These are phyloP conservation scores for Pseudozyma tsukubaensis DNA, from an alignment of 1,284 basidiomycete species.

Conservation along the genomic window DNA sequence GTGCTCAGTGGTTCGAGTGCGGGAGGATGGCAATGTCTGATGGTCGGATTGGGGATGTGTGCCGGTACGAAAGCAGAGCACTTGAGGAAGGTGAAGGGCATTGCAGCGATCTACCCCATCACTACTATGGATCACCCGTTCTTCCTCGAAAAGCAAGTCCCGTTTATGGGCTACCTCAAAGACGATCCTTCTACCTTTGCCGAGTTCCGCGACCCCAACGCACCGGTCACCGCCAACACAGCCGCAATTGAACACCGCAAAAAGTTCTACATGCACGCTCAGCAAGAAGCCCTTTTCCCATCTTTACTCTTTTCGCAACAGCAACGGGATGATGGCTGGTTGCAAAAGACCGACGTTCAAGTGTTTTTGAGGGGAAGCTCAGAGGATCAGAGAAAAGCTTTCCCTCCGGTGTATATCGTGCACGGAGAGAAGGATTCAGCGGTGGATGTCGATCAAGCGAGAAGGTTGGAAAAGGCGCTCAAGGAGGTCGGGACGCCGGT, in stretches of 20 bases:
- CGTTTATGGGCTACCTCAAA: slow-evolving; percentile 28
- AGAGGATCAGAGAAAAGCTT: slow-evolving; percentile 24
- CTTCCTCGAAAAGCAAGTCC: slow-evolving; percentile 47
- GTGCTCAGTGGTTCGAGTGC: slow-evolving; percentile 48
- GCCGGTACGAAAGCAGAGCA: slow-evolving; percentile 19
- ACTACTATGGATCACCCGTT: slow-evolving; percentile 51
- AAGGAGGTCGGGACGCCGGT: slow-evolving; percentile 23
- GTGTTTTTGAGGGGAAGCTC: slow-evolving; percentile 22
- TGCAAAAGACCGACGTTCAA: slow-evolving; percentile 44
- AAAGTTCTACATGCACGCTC: slow-evolving; percentile 54
- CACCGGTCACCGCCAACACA: slow-evolving; percentile 37
- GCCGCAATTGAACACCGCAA: slow-evolving; percentile 27
- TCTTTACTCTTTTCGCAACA: slow-evolving; percentile 39
- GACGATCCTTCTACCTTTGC: slow-evolving; percentile 35
- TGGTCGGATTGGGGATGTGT: slow-evolving; percentile 55
- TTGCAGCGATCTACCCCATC: slow-evolving; percentile 52
- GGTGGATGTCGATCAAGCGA: slow-evolving; percentile 51
- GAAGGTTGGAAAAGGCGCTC: slow-evolving; percentile 35
- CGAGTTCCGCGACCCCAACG: slow-evolving; percentile 38
- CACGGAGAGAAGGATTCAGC: slow-evolving; percentile 53
- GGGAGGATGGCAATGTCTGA: slow-evolving; percentile 49
- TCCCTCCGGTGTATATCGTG: slow-evolving; percentile 50
- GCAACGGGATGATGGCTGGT: slow-evolving; percentile 37
- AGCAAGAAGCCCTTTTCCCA: slow-evolving; percentile 49
- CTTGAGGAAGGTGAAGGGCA: slow-evolving; percentile 32